A percentile compares a stretch with the other conserved stretches of the same genome.
Evolutionary conservation across 805 yeast species (phyloP).

Genomic region (Ogataea henricii): DNA sequence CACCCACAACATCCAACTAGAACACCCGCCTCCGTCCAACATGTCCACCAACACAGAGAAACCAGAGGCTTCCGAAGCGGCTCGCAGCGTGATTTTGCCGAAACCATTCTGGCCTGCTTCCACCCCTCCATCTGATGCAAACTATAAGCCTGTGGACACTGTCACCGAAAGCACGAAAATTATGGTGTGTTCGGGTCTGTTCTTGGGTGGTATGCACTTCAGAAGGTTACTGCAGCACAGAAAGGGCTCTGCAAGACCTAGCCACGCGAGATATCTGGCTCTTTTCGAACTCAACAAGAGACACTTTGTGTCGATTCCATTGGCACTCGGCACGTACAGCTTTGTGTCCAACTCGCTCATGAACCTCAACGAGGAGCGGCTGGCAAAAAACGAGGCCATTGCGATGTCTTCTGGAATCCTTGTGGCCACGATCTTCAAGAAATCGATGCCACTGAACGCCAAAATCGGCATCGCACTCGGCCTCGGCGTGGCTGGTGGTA

Average conservation of each 20-base stretch:
- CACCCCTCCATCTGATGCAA: conserved; percentile 15
- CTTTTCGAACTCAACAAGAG: conserved; percentile 33
- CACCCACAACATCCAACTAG: not conserved
- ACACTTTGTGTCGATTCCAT: conserved; percentile 37
- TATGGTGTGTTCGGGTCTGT: conserved; percentile 32
- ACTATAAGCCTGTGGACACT: conserved; percentile 35
- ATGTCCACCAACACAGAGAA: conserved; percentile 3
- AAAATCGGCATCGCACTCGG: conserved; percentile 49
- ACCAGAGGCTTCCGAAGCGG: not conserved
- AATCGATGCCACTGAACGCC: conserved; percentile 35
- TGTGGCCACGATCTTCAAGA: conserved; percentile 27
- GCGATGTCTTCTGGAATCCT: conserved; percentile 25
- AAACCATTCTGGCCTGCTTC: conserved; percentile 31
- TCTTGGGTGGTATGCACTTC: conserved; percentile 39
- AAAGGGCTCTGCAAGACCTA: conserved; percentile 41
- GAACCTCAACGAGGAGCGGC: conserved; percentile 34
- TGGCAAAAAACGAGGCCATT: conserved; percentile 32
- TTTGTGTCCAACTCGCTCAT: conserved; percentile 34
- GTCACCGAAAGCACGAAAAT: conserved; percentile 31
- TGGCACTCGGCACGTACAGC: conserved; percentile 35
- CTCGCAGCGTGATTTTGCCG: conserved; percentile 21
- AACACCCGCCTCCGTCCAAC: not conserved
- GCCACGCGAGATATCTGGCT: conserved; percentile 35
- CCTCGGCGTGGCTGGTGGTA: conserved; percentile 46
- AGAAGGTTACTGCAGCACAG: conserved; percentile 39